Percentiles rank a stretch among this genome's conserved stretches.
These are phyloP conservation scores for Microsporum canis DNA, from an alignment of 2,329 filamentous ascomycete genomes.

Conservation along the genomic window DNA sequence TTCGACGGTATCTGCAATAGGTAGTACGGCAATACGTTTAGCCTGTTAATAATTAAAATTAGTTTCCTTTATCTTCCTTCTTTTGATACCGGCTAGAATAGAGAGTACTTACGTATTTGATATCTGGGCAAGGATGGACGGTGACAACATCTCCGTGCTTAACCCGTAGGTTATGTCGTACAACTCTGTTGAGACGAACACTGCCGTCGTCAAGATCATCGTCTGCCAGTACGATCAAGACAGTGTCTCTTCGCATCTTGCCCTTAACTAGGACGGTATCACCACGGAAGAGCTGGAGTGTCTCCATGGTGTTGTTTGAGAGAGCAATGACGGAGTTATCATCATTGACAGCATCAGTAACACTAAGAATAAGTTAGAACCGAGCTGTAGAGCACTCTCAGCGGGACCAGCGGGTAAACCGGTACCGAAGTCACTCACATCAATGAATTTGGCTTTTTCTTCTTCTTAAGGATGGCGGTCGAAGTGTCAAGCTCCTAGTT, in stretches of 20 bases:
- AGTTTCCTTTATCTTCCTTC: background rate
- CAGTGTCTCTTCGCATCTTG: constrained; percentile 99
- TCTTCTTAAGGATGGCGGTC: constrained; percentile 98
- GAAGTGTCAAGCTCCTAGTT: constrained; percentile 73
- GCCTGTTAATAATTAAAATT: constrained; percentile 47
- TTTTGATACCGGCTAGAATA: background rate
- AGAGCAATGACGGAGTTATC: constrained; percentile 99
- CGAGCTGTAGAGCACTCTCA: background rate
- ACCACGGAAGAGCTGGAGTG: constrained; percentile 93
- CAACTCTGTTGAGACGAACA: constrained; percentile 94
- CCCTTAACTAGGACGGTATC: constrained; percentile 97
- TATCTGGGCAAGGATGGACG: constrained; percentile 94
- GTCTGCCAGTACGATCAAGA: constrained; percentile 92
- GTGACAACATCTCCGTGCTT: constrained; percentile 98
- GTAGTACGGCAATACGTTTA: constrained; percentile 96
- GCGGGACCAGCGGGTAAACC: background rate
- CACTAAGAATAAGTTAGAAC: constrained; percentile 48
- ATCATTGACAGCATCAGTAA: constrained; percentile 97
- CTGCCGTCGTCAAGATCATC: constrained; percentile 97
- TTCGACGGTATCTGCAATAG: constrained; percentile 96
- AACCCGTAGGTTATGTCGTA: constrained; percentile 94
- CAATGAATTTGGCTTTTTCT: constrained; percentile 99
- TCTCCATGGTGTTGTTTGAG: constrained; percentile 98
- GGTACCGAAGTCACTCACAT: constrained; percentile 52
- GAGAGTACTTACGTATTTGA: constrained; percentile 80